phyloP scores from a whole-genome alignment of 768 basidiomycete species.

The Tylopilus subfusipes region DNA sequence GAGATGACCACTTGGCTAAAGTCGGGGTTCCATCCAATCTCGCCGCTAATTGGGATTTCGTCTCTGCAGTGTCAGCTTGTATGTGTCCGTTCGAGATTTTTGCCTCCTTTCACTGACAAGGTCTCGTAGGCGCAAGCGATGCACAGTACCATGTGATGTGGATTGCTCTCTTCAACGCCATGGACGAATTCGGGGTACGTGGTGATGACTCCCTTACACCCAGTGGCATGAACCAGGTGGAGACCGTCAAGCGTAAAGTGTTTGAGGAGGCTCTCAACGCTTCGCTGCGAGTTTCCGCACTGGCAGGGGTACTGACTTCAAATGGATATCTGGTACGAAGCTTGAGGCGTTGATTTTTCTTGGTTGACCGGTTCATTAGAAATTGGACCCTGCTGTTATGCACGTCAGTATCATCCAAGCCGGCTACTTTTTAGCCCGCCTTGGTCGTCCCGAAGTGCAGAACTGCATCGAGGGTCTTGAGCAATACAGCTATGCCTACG shows the following conservation, averaged over 20 bases:
- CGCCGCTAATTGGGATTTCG: slow-evolving; percentile 87
- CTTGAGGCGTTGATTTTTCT: not conserved
- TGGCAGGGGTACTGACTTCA: slow-evolving; percentile 78
- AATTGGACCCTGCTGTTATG: slow-evolving; percentile 85
- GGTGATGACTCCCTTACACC: slow-evolving; percentile 49
- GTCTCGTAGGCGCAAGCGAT: slow-evolving; percentile 64
- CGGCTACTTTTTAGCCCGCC: slow-evolving; percentile 73
- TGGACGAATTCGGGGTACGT: slow-evolving; percentile 81
- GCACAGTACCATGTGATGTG: slow-evolving; percentile 92
- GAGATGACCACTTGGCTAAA: slow-evolving; percentile 65
- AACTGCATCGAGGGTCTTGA: slow-evolving; percentile 83
- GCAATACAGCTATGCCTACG: slow-evolving; percentile 87
- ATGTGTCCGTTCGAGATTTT: slow-evolving; percentile 17
- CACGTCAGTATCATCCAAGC: slow-evolving; percentile 83
- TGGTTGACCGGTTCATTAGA: slow-evolving; percentile 35
- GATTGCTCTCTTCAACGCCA: slow-evolving; percentile 76
- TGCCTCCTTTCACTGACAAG: not conserved
- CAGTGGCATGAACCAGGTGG: slow-evolving; percentile 54
- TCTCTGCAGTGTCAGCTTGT: slow-evolving; percentile 68
- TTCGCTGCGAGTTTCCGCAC: slow-evolving; percentile 83
- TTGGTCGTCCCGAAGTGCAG: slow-evolving; percentile 78
- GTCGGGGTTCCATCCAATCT: slow-evolving; percentile 88
- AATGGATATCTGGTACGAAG: slow-evolving; percentile 78
- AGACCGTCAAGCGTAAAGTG: slow-evolving; percentile 63
- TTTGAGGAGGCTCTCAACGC: slow-evolving; percentile 81